Base-by-base conservation (phyloP, 2,329 filamentous ascomycete species). In the Blumeria hordei region DNA sequence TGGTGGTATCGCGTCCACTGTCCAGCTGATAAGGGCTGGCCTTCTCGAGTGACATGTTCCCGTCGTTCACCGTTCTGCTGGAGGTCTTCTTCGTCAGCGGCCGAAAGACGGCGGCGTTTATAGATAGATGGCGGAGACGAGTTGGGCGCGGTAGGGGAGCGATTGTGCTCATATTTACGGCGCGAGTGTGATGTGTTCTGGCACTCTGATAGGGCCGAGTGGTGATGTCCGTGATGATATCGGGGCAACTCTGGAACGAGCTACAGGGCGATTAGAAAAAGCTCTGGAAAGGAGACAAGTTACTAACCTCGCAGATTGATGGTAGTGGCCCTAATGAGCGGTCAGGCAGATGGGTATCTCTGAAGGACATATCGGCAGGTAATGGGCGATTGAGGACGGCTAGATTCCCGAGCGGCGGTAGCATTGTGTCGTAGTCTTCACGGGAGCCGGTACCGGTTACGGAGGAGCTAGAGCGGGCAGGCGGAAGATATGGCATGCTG, bases 281-380 rank as follows among this genome's bases (percentile, higher is more conserved):
- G 39, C 9, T 12, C 10, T 18, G 21, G 16, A 16, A 14, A 18
- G 2, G 2, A 10, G 9, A 21, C 3, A 35, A 3, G 9, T 21
- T 53, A 28, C 50, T 36, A 12, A 53, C 50, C 50, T 53, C 50
- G 28, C 21, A 35, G 33, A 53, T 53, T 37, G 50, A 53, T 12
- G 50, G 50, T 6, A 53, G 50, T 9, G 16, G 50, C 16, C 39
- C 50, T 9, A 21, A 28, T 34, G 36, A 21, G 21, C 21, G 21
- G 21, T 39, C 28, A 9, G 10, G 34, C 18, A 37, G 12, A 36
- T 8, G 32, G 1, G 14, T n/a, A 6, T 39, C 12, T 39, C 50
- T 37, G 33, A 10, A 39, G 9, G 34, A 4, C 16, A 37, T 6
- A 12, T 39, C 16, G 16, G 21, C 21, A 6, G 16, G 11, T 14